Conservation (phyloP, 1,139 yeast genomes). For the Taphrina pruni region DNA sequence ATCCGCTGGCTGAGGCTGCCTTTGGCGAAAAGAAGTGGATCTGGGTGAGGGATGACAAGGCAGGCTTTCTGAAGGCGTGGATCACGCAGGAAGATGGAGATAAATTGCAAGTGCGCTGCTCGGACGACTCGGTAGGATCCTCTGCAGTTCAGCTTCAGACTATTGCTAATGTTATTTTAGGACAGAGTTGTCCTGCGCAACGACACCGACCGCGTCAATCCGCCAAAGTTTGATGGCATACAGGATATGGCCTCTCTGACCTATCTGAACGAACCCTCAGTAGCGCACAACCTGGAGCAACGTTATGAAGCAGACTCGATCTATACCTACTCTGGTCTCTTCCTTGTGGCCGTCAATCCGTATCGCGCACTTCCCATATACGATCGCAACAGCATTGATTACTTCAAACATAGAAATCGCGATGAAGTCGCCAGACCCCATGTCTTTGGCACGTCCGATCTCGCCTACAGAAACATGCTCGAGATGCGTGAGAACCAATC, state of each 20-base stretch:
- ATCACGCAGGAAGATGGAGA: conserved; percentile 63
- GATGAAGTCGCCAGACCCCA: conserved; percentile 72
- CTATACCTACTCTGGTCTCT: conserved; percentile 81
- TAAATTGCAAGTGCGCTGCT: conserved; percentile 61
- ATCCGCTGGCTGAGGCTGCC: conserved; percentile 56
- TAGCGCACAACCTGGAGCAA: conserved; percentile 75
- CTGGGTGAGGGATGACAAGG: conserved; percentile 78
- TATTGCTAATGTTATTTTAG: conserved; percentile 43
- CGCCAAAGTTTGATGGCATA: conserved; percentile 88
- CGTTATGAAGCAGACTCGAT: conserved; percentile 81
- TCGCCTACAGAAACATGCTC: conserved; percentile 78
- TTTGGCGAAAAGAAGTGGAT: conserved; percentile 68
- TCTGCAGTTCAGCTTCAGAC: not conserved
- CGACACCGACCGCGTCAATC: conserved; percentile 70
- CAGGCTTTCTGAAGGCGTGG: conserved; percentile 72
- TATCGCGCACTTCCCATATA: conserved; percentile 80
- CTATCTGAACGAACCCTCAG: conserved; percentile 92
- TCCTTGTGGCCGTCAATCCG: conserved; percentile 94
- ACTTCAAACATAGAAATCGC: conserved; percentile 57
- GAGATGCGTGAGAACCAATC: conserved; percentile 79
- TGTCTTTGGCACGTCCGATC: conserved; percentile 88
- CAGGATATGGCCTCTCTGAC: conserved; percentile 96
- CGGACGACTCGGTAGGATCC: conserved; percentile 55
- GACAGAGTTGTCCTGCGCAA: conserved; percentile 57
- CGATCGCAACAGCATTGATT: conserved; percentile 62